Conservation (phyloP, 495 filamentous ascomycete species). For the Trichocladium antarcticum region DNA sequence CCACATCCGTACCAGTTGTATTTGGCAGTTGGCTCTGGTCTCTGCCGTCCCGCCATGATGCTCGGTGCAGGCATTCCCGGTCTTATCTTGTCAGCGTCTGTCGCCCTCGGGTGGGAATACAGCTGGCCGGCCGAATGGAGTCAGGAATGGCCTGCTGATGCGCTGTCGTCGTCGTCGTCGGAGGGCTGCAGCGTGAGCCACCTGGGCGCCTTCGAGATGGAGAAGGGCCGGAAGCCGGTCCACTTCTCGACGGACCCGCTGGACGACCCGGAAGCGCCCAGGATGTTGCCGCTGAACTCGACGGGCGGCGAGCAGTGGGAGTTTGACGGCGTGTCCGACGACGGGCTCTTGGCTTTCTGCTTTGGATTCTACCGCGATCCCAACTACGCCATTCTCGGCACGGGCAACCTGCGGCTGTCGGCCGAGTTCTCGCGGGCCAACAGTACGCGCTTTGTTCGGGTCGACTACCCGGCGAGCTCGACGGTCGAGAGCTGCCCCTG, state of each 20-base stretch:
- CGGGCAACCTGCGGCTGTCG: slow-evolving; percentile 6
- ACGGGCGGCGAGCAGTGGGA: slow-evolving; percentile 10
- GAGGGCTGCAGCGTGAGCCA: neutral
- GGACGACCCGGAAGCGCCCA: slow-evolving; percentile 4
- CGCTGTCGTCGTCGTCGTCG: neutral
- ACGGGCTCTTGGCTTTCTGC: slow-evolving; percentile 3
- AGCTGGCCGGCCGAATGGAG: neutral
- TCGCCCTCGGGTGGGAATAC: neutral
- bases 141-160: neutral
- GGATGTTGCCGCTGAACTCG: slow-evolving; percentile 6
- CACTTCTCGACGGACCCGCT: slow-evolving; percentile 4
- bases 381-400: slow-evolving; percentile 5
- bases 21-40: neutral
- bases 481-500: slow-evolving; percentile 4
- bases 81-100: neutral
- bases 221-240: slow-evolving; percentile 6
- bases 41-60: neutral
- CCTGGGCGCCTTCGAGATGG: slow-evolving; percentile 2
- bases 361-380: slow-evolving; percentile 10
- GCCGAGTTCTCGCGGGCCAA: slow-evolving; percentile 5
- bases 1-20: neutral
- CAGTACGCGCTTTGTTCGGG: slow-evolving; percentile 6
- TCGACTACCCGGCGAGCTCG: slow-evolving; percentile 6
- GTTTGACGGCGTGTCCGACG: slow-evolving; percentile 8
- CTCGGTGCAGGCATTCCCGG: neutral